Percentiles rank a stretch among this genome's conserved stretches.
Evolutionary conservation across 345 rosid species (phyloP).

Genomic region (Gossypium arboreum): DNA sequence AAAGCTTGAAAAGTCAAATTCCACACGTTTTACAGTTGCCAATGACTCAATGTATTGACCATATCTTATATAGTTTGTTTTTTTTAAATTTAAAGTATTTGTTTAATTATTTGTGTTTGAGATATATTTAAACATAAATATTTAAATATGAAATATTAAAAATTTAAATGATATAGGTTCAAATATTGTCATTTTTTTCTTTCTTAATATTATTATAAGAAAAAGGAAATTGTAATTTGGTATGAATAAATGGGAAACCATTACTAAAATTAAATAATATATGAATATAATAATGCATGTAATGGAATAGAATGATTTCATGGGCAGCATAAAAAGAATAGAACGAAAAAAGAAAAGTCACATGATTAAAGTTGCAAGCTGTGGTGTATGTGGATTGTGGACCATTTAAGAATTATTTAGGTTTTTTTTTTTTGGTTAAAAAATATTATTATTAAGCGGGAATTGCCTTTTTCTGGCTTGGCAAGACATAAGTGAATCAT

Average conservation of each 20-base stretch:
- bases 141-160: no score
- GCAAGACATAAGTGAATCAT: background rate
- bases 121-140: background rate
- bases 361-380: conserved; percentile 6
- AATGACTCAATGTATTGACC: background rate
- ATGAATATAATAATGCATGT: background rate
- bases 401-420: background rate
- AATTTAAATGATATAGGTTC: no score
- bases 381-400: conserved; percentile 1
- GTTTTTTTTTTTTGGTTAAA: background rate
- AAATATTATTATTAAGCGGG: background rate
- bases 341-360: background rate
- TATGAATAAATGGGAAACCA: background rate
- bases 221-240: background rate
- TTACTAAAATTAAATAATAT: background rate
- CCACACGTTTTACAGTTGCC: background rate
- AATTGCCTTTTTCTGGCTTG: conserved; percentile 13
- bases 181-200: no score
- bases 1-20: background rate
- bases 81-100: background rate
- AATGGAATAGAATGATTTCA: background rate
- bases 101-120: background rate
- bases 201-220: no score
- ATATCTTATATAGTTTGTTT: background rate
- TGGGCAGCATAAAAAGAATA: background rate